These are phyloP conservation scores for Maudiozyma humilis DNA, from an alignment of 1,139 yeast genomes.

Conservation along the genomic window DNA sequence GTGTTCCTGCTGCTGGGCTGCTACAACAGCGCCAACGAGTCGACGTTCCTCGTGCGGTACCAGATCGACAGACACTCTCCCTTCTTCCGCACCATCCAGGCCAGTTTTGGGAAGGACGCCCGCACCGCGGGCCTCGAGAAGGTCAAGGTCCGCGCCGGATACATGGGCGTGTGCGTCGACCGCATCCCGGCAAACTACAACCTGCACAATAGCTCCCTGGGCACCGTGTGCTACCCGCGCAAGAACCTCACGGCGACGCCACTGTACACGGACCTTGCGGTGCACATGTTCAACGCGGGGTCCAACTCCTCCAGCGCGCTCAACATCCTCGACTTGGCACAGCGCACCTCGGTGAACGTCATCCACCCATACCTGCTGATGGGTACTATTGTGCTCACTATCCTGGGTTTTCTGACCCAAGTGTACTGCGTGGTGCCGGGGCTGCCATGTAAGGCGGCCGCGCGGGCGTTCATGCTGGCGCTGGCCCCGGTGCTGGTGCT, in stretches of 20 bases:
- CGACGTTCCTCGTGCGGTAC: conserved; percentile 25
- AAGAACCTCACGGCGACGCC: conserved; percentile 18
- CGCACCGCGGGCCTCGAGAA: conserved; percentile 22
- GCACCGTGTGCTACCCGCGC: conserved; percentile 24
- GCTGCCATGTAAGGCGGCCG: conserved; percentile 37
- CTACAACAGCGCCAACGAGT: conserved; percentile 19
- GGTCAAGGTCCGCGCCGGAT: conserved; percentile 25
- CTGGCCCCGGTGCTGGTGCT: conserved; percentile 37
- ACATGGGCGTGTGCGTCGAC: conserved; percentile 29
- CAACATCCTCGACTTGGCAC: conserved; percentile 27
- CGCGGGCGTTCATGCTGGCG: conserved; percentile 33
- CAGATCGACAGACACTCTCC: conserved; percentile 24
- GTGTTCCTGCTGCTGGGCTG: conserved; percentile 29
- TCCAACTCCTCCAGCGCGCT: conserved; percentile 10
- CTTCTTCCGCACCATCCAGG: conserved; percentile 21
- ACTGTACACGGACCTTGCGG: conserved; percentile 22
- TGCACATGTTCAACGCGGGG: conserved; percentile 19
- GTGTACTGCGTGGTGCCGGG: conserved; percentile 43
- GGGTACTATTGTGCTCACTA: conserved; percentile 39
- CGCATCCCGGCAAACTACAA: conserved; percentile 22
- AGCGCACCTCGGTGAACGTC: conserved; percentile 30
- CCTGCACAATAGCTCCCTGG: conserved; percentile 9
- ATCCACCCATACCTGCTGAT: conserved; percentile 51
- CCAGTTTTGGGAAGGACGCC: conserved; percentile 17
- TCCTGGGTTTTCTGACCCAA: conserved; percentile 37